A percentile compares a stretch with the other conserved stretches of the same genome.
Evolutionary conservation across 75 land plant species (phyloP).

Genomic region (Larix kaempferi): DNA sequence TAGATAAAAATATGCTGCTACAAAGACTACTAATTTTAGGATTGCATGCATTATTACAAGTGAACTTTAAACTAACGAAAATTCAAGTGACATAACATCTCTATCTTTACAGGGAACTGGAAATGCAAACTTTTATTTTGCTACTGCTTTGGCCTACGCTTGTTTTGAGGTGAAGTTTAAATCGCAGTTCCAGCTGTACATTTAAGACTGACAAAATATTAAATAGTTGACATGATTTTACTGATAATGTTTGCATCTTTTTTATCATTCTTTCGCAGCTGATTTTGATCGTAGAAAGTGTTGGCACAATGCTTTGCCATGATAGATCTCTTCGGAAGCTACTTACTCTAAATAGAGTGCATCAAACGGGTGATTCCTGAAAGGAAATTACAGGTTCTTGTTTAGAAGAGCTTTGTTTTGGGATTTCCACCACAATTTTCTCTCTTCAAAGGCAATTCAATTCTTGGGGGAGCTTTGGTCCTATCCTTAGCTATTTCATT

Average conservation of each 20-base stretch:
- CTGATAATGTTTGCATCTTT: conserved; percentile 2
- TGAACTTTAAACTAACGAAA: not conserved
- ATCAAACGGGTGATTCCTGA: not conserved
- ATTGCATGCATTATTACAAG: not conserved
- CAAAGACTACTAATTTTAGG: not conserved
- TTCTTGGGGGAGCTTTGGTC: not conserved
- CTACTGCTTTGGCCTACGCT: conserved; percentile 80
- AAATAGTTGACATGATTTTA: not conserved
- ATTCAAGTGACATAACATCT: not conserved
- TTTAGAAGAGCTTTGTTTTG: not conserved
- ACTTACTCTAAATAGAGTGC: not conserved
- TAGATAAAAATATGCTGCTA: not conserved
- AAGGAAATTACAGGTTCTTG: not conserved
- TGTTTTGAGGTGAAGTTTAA: conserved; percentile 58
- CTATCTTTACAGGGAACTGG: conserved; percentile 70
- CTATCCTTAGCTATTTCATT: not conserved
- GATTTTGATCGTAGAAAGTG: conserved; percentile 77
- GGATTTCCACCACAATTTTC: not conserved
- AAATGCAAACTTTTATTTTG: conserved; percentile 94
- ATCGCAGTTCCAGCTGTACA: not conserved
- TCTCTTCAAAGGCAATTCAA: not conserved
- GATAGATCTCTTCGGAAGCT: conserved; percentile 62
- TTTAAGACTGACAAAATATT: not conserved
- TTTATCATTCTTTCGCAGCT: conserved; percentile 34
- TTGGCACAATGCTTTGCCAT: conserved; percentile 59